Percentiles rank a stretch among this genome's conserved stretches.
These are phyloP conservation scores for Athelia psychrophila DNA, from an alignment of 1,284 basidiomycete species.

Conservation along the genomic window DNA sequence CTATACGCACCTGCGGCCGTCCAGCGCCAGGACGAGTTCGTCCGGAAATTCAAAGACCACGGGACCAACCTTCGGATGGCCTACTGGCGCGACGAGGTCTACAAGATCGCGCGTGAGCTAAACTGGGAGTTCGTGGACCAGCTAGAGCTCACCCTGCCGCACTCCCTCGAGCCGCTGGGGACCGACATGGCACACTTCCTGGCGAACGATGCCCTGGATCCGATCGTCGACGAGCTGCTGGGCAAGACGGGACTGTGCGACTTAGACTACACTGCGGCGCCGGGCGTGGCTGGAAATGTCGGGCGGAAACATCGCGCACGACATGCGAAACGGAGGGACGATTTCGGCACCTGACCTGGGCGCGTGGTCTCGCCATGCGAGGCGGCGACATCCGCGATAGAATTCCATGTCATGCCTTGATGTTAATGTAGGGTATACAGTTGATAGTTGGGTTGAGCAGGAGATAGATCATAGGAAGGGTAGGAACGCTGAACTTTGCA, in stretches of 20 bases:
- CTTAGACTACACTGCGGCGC: too few relatives aligned
- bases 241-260: constrained; percentile 4
- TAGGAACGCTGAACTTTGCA: too few relatives aligned
- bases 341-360: too few relatives aligned
- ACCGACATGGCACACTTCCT: constrained; percentile 4
- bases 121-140: constrained; percentile 2
- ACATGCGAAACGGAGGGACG: too few relatives aligned
- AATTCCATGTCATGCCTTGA: too few relatives aligned
- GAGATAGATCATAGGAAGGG: too few relatives aligned
- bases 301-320: too few relatives aligned
- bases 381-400: too few relatives aligned
- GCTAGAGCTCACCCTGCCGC: constrained; percentile 5
- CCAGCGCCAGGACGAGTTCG: constrained; percentile 4
- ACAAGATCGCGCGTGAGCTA: neutral
- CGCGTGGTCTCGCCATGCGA: too few relatives aligned
- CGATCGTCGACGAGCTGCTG: constrained; percentile 6
- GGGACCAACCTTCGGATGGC: constrained; percentile 2
- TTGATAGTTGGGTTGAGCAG: too few relatives aligned
- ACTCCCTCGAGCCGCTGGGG: constrained; percentile 2
- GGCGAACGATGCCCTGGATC: constrained; percentile 4
- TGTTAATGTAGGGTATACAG: too few relatives aligned
- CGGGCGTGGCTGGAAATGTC: too few relatives aligned
- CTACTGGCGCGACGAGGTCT: neutral
- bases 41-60: constrained; percentile 4
- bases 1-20: neutral